Base-by-base conservation (phyloP, 805 yeast genomes). In the Candida berthetii region DNA sequence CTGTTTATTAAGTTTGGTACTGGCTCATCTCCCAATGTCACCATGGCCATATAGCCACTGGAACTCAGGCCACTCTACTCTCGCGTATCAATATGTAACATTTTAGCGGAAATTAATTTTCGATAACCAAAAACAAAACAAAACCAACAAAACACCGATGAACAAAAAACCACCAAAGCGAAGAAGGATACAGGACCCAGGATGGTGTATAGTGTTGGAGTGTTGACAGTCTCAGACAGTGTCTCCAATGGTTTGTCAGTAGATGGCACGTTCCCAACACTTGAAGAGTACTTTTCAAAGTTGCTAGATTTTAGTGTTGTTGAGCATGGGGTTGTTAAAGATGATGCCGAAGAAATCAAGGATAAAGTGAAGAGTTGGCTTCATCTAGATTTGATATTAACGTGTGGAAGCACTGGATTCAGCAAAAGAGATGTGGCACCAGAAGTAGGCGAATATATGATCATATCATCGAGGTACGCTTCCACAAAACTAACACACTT, bases 351-450 rank as follows among this genome's bases (percentile, higher is more conserved):
- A 24, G 55, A 48, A 14, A 68, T 72, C 27, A 13, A 13, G n/a
- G 8, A 27, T 5, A 27, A 27, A 27, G 29, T 27, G 29, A 27
- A 27, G 29, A 11, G n/a, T 27, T 27, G 29, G 29, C n/a, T 27
- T 11, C n/a, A 27, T 27, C n/a, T 27, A 4, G 38, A 50, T 16
- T 45, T 73, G 16, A 54, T 75, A 8, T 34, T 75, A n/a, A 70
- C 78, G 1, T 57, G 71, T 24, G 81, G 81, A 4, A 80, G 81
- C 0, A 75, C 81, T 0, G 80, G 81, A 6, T 72, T 75, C 50
- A 54, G 71, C 2, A 48, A 47, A 4, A 50, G 60, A 7, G 81
- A 75, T 52, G 50, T 60, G 7, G 74, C 81, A 2, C 80, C 80
- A 0, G 81, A 75, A 16, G 34, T n/a, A 13, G 13, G 4, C 10